These are phyloP conservation scores for Wolfiporia cocos DNA, from an alignment of 1,284 basidiomycete genomes.

Conservation along the genomic window DNA sequence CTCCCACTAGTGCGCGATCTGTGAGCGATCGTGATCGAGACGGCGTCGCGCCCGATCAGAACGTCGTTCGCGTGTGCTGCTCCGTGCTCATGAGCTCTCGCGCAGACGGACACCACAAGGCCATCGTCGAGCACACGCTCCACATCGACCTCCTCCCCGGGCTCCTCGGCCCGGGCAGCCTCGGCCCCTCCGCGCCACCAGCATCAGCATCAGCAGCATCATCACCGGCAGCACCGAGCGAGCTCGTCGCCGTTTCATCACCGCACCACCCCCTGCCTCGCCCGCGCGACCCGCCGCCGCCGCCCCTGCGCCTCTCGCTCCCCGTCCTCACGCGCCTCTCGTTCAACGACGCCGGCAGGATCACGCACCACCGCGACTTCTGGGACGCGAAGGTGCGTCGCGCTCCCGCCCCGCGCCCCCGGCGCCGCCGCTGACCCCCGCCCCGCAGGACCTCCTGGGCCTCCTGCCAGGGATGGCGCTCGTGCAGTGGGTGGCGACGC, in stretches of 20 bases:
- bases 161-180: constrained; percentile 23
- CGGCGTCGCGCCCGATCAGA: too few species aligned
- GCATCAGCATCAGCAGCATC: too few species aligned
- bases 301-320: constrained; percentile 64
- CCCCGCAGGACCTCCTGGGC: constrained; percentile 50
- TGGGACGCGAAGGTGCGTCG: constrained; percentile 50
- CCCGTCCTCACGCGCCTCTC: constrained; percentile 61
- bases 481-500: constrained; percentile 59
- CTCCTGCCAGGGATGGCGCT: constrained; percentile 61
- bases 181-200: neutral
- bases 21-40: too few species aligned
- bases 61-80: too few species aligned
- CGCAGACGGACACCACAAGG: constrained; percentile 62
- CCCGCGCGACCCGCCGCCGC: constrained; percentile 37
- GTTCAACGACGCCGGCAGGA: constrained; percentile 70
- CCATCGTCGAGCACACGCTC: constrained; percentile 59
- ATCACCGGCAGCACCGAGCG: constrained; percentile 1
- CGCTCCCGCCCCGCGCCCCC: neutral
- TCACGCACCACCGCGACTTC: constrained; percentile 68
- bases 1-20: too few species aligned
- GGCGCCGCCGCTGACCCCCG: neutral
- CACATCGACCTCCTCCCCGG: constrained; percentile 34
- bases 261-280: constrained; percentile 25
- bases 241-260: constrained; percentile 7
- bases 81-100: neutral